Base-by-base conservation (phyloP, 1,284 basidiomycete genomes). In the Peniophora sp. region DNA sequence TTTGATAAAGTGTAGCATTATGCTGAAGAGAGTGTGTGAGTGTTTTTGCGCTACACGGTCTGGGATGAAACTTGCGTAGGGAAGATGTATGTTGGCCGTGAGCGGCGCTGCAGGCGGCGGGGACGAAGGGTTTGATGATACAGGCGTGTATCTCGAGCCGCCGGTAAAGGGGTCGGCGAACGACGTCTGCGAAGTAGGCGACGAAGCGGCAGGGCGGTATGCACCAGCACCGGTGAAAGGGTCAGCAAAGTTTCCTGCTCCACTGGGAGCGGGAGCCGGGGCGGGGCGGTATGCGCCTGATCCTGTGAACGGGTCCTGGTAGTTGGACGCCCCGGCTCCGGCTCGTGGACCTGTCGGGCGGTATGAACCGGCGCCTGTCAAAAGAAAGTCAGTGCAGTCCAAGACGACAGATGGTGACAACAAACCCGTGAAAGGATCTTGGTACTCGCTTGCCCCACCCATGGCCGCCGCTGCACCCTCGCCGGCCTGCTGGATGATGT, bases 371-470 rank as follows among this genome's bases (percentile, higher is more conserved):
- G 78, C 77, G 50, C 81, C 81, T 82, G 36, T 17, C 34, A 47
- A 14, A 25, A 16, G 32, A 12, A 12, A 12, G 27, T 32, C 5
- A 32, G 27, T 12, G 6, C 27, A 32, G 27, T 23, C 23, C 19
- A 41, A 23, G 51, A 45, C 43, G 45, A 35, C 14, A n/a, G 9
- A 36, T 35, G 50, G n/a, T n/a, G n/a, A n/a, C n/a, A n/a, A n/a
- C 63, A 58, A 62, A 77, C 92, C 93, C 52, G 97, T 99, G 68
- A 83, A 99, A 6, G 96, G 96, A 65, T 99, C 97, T 16, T 85
- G 80, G 62, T 81, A 93, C 32, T 55, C 56, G 47, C 83, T 78
- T 51, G 71, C 74, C 45, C 65, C 66, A 14, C 73, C 69, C 5
- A 66, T 61, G 38, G 84, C 86, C 2, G 96, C 69, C 51, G 75